A percentile compares a stretch with the other conserved stretches of the same genome.
These are phyloP conservation scores for Lophium mytilinum DNA, from an alignment of 495 filamentous ascomycete genomes.

Conservation along the genomic window DNA sequence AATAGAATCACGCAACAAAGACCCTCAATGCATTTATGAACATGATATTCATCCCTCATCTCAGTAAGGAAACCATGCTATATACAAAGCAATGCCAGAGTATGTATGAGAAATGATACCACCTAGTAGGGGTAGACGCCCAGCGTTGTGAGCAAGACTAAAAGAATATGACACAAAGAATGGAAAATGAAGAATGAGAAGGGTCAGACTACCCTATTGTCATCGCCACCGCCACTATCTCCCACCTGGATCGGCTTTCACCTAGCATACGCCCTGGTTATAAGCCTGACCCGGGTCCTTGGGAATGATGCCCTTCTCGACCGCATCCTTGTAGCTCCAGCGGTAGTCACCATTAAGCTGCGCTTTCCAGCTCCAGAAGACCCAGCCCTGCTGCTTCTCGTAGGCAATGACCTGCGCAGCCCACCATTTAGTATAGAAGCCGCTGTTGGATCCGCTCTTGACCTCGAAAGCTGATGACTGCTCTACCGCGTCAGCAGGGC, in stretches of 20 bases:
- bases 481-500: conserved; percentile 40
- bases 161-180: too few relatives aligned
- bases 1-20: too few relatives aligned
- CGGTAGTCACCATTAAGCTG: conserved; percentile 50
- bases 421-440: conserved; percentile 52
- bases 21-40: too few relatives aligned
- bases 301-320: conserved; percentile 44
- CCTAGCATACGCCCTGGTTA: conserved; percentile 3
- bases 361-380: conserved; percentile 58
- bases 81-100: too few relatives aligned
- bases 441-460: conserved; percentile 35
- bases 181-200: too few relatives aligned
- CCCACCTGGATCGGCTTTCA: background rate
- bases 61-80: too few relatives aligned
- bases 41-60: too few relatives aligned
- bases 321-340: conserved; percentile 50
- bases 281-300: conserved; percentile 31
- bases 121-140: too few relatives aligned
- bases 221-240: background rate
- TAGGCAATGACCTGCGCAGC: conserved; percentile 51
- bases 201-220: background rate
- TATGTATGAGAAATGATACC: too few relatives aligned
- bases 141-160: too few relatives aligned
- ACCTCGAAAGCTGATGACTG: conserved; percentile 38
- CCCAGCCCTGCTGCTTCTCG: conserved; percentile 51